phyloP scores from a whole-genome alignment of 2,329 filamentous ascomycete species.

The Colletotrichum lini region DNA sequence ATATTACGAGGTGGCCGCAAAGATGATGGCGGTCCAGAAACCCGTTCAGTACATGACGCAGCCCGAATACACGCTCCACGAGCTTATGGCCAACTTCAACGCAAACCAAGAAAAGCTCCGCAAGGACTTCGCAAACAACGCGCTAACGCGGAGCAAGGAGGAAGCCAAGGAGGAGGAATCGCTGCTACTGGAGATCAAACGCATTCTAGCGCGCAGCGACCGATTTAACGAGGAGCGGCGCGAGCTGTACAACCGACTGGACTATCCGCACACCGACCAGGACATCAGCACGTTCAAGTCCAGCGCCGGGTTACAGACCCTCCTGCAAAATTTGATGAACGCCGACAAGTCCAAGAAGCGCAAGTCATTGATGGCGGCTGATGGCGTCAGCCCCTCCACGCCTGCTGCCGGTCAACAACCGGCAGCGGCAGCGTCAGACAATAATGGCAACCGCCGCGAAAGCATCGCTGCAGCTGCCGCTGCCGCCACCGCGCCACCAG shows the following conservation, averaged over 20 bases:
- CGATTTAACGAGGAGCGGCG: constrained; percentile 89
- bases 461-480: constrained; percentile 64
- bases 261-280: constrained; percentile 80
- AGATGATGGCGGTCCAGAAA: constrained; percentile 84
- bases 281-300: constrained; percentile 85
- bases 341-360: constrained; percentile 93
- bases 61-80: constrained; percentile 85
- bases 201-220: constrained; percentile 89
- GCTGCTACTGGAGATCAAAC: constrained; percentile 89
- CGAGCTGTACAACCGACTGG: constrained; percentile 88
- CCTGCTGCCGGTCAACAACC: constrained; percentile 48
- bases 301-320: constrained; percentile 82
- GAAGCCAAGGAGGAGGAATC: constrained; percentile 95
- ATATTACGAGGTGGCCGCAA: constrained; percentile 89
- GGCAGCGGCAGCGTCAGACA: constrained; percentile 54
- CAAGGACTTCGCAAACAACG: constrained; percentile 86
- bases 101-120: constrained; percentile 82
- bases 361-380: constrained; percentile 76
- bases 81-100: constrained; percentile 90
- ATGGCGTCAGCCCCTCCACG: constrained; percentile 65
- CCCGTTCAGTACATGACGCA: constrained; percentile 90
- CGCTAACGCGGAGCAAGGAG: constrained; percentile 84
- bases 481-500: constrained; percentile 42
- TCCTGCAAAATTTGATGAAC: constrained; percentile 86
- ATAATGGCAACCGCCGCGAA: constrained; percentile 60